Percentiles rank a stretch among this genome's conserved stretches.
Conservation (phyloP, 208 protist genomes). For the Wallacemonas sp. region DNA sequence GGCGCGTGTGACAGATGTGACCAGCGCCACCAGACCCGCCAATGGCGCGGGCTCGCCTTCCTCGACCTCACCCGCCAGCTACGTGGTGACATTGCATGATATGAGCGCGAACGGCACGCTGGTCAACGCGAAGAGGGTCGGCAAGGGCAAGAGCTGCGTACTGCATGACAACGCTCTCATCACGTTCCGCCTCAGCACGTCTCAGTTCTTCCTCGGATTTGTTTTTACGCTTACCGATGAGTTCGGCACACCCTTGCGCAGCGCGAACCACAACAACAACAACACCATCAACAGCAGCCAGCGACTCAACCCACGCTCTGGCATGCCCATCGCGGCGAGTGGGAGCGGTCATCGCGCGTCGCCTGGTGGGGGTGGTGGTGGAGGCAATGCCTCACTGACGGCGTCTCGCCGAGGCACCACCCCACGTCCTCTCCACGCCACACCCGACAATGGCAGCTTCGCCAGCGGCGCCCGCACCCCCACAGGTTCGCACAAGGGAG, state of each 20-base stretch:
- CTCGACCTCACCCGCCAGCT: constrained; percentile 17
- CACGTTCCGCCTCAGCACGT: constrained; percentile 81
- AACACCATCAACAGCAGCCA: too few relatives aligned
- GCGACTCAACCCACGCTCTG: constrained; percentile 23
- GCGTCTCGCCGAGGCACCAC: constrained; percentile 21
- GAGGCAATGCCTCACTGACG: not conserved
- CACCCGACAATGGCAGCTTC: constrained; percentile 45
- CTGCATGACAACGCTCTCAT: constrained; percentile 79
- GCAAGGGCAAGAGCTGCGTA: constrained; percentile 68
- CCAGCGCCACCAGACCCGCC: not conserved
- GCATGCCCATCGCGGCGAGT: constrained; percentile 19
- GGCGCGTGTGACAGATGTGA: constrained; percentile 2
- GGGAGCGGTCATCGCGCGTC: constrained; percentile 15
- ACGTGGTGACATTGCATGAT: constrained; percentile 59
- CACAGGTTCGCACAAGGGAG: constrained; percentile 8
- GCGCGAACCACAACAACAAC: too few relatives aligned
- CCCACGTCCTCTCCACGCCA: constrained; percentile 38
- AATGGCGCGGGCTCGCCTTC: constrained; percentile 8
- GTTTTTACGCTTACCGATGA: constrained; percentile 80
- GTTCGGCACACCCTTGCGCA: constrained; percentile 49
- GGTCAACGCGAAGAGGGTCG: constrained; percentile 87
- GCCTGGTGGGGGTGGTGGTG: too few relatives aligned
- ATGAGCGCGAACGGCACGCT: constrained; percentile 87
- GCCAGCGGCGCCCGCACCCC: constrained; percentile 27
- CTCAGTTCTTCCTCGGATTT: constrained; percentile 88